A percentile compares a stretch with the other conserved stretches of the same genome.
Conservation (phyloP, 306 rosid genomes). For the Cicer bijugum region DNA sequence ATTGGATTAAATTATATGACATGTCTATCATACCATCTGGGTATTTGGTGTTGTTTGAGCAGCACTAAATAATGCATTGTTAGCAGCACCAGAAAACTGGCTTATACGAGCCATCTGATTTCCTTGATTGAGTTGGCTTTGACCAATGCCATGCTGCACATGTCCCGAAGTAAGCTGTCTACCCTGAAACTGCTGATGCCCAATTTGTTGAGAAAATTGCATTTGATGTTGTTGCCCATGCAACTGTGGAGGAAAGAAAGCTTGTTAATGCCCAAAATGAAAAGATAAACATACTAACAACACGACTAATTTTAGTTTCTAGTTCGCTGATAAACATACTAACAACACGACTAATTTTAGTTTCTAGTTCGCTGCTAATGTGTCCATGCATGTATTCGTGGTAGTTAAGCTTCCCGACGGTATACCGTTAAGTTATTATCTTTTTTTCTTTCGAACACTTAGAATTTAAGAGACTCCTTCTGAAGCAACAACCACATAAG, state of each 20-base stretch:
- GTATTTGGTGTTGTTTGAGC: constrained; percentile 84
- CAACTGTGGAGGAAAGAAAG: constrained; percentile 54
- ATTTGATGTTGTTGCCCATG: constrained; percentile 90
- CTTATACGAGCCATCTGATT: constrained; percentile 79
- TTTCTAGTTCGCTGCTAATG: constrained; percentile 9
- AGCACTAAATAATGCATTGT: constrained; percentile 81
- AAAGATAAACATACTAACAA: constrained; percentile 27
- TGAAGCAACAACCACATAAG: constrained; percentile 8
- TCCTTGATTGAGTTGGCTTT: constrained; percentile 92
- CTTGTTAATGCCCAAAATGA: constrained; percentile 38
- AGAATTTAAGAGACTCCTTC: constrained; percentile 20
- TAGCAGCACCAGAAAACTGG: constrained; percentile 83
- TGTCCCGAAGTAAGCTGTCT: constrained; percentile 89
- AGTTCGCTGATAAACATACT: constrained; percentile 29
- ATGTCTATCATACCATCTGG: constrained; percentile 70
- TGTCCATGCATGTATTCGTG: constrained; percentile 27
- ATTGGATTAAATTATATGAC: constrained; percentile 27
- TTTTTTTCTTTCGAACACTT: neutral
- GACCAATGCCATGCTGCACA: constrained; percentile 85
- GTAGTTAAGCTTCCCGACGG: constrained; percentile 21
- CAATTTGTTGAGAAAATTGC: constrained; percentile 88
- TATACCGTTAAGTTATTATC: neutral
- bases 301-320: constrained; percentile 34
- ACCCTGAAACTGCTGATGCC: constrained; percentile 89
- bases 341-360: constrained; percentile 34